Evolutionary conservation across 2,329 filamentous ascomycete genomes (phyloP), one percentile per base, ranked within the genome.

Genomic region (Hypoxylon sp.): DNA sequence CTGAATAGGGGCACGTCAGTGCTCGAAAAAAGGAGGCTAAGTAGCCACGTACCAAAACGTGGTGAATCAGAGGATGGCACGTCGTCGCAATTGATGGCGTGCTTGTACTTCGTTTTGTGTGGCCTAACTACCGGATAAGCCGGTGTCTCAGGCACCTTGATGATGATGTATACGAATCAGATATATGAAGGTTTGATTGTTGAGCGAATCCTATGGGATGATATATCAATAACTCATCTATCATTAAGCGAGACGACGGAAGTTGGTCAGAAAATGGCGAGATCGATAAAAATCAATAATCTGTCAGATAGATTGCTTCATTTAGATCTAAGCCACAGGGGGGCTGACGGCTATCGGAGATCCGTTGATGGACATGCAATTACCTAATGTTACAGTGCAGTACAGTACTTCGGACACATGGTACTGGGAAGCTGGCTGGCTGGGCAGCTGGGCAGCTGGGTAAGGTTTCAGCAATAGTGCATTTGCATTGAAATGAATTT

Each of bases 331-430:
- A 53, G 50, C 54, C 54, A 51, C 46, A 51, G 45, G 50, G 50
- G 34, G 54, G 31, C 32, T 52, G 41, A 12, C 55, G 55, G 55
- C 51, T 57, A 30, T 57, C 55, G 55, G 55, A 55, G 51, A 27
- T 29, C 44, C 30, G 32, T 27, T 11, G 21, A 26, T n/a, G 16
- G 37, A 20, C 4, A 42, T 23, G 26, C 13, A 3, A 50, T 57
- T 54, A 50, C 21, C 41, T 57, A 53, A 50, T 38, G 8, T 3
- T 11, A 51, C 35, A 21, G 34, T 42, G n/a, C 9, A 6, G n/a
- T 35, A 47, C 44, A 30, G 25, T 38, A 26, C 21, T 3, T 25
- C 42, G 43, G 35, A 42, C 30, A 46, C 30, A 42, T 43, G n/a
- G n/a, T n/a, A n/a, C n/a, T n/a, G n/a, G n/a, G n/a, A n/a, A n/a